phyloP scores from a whole-genome alignment of 192 early-diverging fungal species.

The Coemansia sp. region DNA sequence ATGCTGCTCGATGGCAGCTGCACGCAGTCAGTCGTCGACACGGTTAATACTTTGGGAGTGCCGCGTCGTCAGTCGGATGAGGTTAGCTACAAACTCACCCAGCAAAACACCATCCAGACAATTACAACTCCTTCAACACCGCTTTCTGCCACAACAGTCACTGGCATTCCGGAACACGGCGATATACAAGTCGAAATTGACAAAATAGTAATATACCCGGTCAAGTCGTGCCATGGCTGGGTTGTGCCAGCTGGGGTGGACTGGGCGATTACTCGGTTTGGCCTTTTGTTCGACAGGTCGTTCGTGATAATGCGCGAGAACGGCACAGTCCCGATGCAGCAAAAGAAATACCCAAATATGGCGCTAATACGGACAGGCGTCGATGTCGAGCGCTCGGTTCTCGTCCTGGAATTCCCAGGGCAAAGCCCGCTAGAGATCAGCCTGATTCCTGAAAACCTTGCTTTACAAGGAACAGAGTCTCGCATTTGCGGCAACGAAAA shows the following conservation, averaged over 20 bases:
- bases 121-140: neutral
- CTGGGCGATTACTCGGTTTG: conserved; percentile 41
- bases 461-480: conserved; percentile 29
- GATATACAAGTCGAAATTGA: conserved; percentile 24
- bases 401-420: conserved; percentile 53
- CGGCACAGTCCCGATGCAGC: conserved; percentile 57
- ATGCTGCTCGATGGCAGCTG: neutral
- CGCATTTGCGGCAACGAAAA: conserved; percentile 30
- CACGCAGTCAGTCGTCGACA: neutral
- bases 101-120: neutral
- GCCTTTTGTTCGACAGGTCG: conserved; percentile 37
- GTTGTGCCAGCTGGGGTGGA: conserved; percentile 18
- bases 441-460: conserved; percentile 21
- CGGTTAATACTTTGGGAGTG: neutral
- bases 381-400: conserved; percentile 30
- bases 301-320: conserved; percentile 53
- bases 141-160: neutral
- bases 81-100: neutral
- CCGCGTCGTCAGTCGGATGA: neutral
- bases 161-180: neutral
- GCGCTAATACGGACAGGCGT: conserved; percentile 60
- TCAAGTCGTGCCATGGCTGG: conserved; percentile 78
- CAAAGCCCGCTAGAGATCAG: conserved; percentile 30
- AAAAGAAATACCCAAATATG: conserved; percentile 67
- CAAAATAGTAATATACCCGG: conserved; percentile 60